Percentiles rank a stretch among this genome's conserved stretches.
Conservation (phyloP, 2,329 filamentous ascomycete genomes). For the Pseudonectria foliicola region DNA sequence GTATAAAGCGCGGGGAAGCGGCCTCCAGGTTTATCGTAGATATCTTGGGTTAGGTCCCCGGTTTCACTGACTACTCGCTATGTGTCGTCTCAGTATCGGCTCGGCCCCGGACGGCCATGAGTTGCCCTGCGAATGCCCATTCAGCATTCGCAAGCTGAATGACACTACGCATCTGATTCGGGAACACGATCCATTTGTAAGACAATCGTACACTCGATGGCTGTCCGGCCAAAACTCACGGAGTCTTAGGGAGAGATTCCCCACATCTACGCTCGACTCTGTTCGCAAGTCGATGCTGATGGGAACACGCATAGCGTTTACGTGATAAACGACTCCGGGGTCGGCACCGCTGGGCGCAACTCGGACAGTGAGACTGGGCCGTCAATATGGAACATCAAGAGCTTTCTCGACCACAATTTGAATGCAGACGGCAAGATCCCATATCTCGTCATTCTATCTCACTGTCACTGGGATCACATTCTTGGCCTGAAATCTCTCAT, state of each 20-base stretch:
- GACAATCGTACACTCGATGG: not conserved
- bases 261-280: slow-evolving; percentile 1
- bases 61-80: not conserved
- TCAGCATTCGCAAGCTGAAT: not conserved
- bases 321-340: slow-evolving; percentile 1
- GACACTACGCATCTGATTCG: slow-evolving; percentile 1
- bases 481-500: not conserved
- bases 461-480: slow-evolving; percentile 2
- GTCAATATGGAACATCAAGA: not conserved
- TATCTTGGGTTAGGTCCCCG: too few relatives aligned
- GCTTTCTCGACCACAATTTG: not conserved
- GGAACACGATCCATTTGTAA: slow-evolving; percentile 1
- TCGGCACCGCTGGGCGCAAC: not conserved
- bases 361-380: not conserved
- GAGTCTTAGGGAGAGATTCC: slow-evolving; percentile 1
- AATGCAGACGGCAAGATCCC: not conserved
- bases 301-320: not conserved
- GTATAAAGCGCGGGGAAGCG: not conserved
- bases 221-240: too few relatives aligned
- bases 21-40: too few relatives aligned
- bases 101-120: not conserved
- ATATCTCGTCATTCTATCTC: slow-evolving; percentile 1
- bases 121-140: not conserved
- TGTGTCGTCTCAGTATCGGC: not conserved
- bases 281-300: not conserved